Evolutionary conservation across 805 yeast species (phyloP).

Genomic region (Teunomyces cretensis): DNA sequence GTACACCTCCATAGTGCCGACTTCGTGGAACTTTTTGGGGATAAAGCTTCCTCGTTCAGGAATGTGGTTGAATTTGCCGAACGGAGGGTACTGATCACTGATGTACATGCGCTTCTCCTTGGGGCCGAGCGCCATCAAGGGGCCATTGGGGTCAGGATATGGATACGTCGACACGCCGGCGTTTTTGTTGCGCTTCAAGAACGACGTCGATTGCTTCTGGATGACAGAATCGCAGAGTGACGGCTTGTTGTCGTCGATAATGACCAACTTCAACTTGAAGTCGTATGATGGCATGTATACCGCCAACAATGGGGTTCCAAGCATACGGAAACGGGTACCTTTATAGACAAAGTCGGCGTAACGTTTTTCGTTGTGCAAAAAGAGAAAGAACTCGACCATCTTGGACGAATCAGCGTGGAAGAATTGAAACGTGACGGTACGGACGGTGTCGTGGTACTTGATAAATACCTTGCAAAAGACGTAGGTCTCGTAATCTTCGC

Average conservation of each 20-base stretch:
- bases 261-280: slow-evolving; percentile 32
- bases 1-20: slow-evolving; percentile 35
- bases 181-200: slow-evolving; percentile 16
- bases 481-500: slow-evolving; percentile 30
- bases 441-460: slow-evolving; percentile 25
- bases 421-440: slow-evolving; percentile 31
- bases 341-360: slow-evolving; percentile 40
- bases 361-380: slow-evolving; percentile 36
- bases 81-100: slow-evolving; percentile 38
- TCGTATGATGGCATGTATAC: slow-evolving; percentile 29
- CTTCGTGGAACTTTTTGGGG: slow-evolving; percentile 38
- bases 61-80: slow-evolving; percentile 25
- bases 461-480: slow-evolving; percentile 32
- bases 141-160: not conserved
- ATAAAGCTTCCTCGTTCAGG: slow-evolving; percentile 13
- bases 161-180: not conserved
- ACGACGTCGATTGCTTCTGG: slow-evolving; percentile 22
- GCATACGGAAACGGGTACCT: slow-evolving; percentile 35
- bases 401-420: slow-evolving; percentile 13
- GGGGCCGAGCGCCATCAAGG: slow-evolving; percentile 8
- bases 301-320: slow-evolving; percentile 35
- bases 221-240: slow-evolving; percentile 35
- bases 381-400: slow-evolving; percentile 22
- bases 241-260: slow-evolving; percentile 35
- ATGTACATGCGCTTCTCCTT: slow-evolving; percentile 12